Evolutionary conservation across 2,329 filamentous ascomycete genomes (phyloP).

Genomic region (Paradendryphiella salina): DNA sequence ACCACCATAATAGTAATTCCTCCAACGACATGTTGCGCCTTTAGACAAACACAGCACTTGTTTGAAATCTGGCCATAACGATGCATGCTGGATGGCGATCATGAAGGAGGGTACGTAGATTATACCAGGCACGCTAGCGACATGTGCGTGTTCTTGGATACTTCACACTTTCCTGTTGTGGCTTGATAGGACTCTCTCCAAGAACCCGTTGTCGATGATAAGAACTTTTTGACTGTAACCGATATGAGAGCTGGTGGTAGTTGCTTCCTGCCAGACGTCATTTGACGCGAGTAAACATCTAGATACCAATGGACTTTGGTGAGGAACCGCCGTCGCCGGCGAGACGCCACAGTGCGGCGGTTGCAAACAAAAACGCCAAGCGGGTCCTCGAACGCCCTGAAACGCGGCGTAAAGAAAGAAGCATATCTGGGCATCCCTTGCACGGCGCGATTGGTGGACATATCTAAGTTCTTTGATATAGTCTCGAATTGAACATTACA

Average conservation of each 20-base stretch:
- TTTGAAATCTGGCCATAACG: constrained; percentile 27
- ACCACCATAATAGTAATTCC: constrained; percentile 17
- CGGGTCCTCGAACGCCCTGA: constrained; percentile 12
- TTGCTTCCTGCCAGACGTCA: constrained; percentile 1
- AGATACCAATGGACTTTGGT: not conserved
- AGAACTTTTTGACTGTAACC: constrained; percentile 2
- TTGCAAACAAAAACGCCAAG: constrained; percentile 4
- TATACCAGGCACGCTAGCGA: constrained; percentile 37
- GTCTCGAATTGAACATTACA: constrained; percentile 25
- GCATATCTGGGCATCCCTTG: constrained; percentile 1
- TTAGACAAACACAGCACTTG: constrained; percentile 13
- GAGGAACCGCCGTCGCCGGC: not conserved
- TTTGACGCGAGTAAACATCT: not conserved
- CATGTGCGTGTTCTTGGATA: constrained; percentile 10
- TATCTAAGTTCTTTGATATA: constrained; percentile 7
- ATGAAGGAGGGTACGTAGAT: constrained; percentile 36
- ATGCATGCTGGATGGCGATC: constrained; percentile 27
- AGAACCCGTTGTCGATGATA: constrained; percentile 3
- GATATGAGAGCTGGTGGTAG: not conserved
- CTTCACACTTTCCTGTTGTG: constrained; percentile 10
- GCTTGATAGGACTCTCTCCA: constrained; percentile 6
- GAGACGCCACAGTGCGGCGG: constrained; percentile 1
- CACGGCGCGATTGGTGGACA: constrained; percentile 28
- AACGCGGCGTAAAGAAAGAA: constrained; percentile 14
- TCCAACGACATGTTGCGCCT: constrained; percentile 18